phyloP scores from a whole-genome alignment of 148 eudicot species.

The Spergularia marina region DNA sequence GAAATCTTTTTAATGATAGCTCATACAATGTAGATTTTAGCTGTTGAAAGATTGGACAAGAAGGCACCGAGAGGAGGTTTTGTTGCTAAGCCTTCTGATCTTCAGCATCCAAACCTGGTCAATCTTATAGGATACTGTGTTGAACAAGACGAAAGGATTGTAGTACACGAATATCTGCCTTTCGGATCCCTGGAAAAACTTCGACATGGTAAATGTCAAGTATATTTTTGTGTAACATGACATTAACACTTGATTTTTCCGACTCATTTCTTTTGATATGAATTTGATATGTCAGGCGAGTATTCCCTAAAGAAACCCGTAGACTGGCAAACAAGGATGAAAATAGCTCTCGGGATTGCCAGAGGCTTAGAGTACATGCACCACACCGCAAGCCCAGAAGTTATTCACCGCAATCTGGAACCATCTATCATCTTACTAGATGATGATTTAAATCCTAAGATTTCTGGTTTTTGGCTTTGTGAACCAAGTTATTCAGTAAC shows the following conservation, averaged over 20 bases:
- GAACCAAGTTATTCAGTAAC: conserved; percentile 21
- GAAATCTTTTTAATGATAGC: no score
- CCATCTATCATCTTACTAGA: no score
- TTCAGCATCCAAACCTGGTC: conserved; percentile 44
- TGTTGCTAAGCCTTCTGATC: conserved; percentile 44
- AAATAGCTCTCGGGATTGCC: conserved; percentile 22
- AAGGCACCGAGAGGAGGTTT: conserved; percentile 52
- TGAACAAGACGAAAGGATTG: conserved; percentile 64
- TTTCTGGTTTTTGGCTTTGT: background rate
- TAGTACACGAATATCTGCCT: conserved; percentile 58
- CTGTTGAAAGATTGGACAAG: conserved; percentile 46
- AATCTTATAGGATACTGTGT: conserved; percentile 53
- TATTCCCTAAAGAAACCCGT: background rate
- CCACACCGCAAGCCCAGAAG: no score
- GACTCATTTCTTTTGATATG: no score
- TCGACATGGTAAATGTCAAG: conserved; percentile 28
- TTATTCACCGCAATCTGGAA: no score
- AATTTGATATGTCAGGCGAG: background rate
- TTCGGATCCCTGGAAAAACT: conserved; percentile 67
- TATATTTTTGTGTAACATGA: no score
- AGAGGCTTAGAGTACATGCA: no score
- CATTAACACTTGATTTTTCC: no score
- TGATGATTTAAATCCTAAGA: no score
- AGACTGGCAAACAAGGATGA: conserved; percentile 38
- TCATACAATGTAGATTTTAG: conserved; percentile 31